Conservation (phyloP, 306 rosid genomes). For the Castanea crenata region DNA sequence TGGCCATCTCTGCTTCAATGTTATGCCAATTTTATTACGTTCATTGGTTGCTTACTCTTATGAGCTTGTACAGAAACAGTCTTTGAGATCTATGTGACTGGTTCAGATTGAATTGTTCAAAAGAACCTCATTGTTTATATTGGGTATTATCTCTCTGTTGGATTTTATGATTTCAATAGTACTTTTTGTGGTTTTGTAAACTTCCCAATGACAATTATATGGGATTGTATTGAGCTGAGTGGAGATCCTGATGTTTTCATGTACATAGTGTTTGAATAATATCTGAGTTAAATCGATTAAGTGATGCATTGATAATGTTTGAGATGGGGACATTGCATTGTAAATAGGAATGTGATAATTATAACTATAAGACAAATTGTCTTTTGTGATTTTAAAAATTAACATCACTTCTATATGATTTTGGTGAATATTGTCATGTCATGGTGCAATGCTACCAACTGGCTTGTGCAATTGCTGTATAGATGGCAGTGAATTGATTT, state of each 20-base stretch:
- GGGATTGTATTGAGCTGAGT: neutral
- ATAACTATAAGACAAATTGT: neutral
- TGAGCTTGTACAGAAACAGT: neutral
- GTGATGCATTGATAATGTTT: neutral
- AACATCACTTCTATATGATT: neutral
- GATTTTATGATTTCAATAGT: neutral
- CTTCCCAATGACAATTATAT: neutral
- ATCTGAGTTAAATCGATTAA: neutral
- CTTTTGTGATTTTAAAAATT: neutral
- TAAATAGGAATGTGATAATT: neutral
- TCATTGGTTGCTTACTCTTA: neutral
- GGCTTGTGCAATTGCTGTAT: neutral
- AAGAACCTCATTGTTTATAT: neutral
- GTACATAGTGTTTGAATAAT: neutral
- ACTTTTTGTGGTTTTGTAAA: neutral
- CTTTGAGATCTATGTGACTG: neutral
- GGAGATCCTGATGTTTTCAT: neutral
- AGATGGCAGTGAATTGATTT: neutral
- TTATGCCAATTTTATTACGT: neutral
- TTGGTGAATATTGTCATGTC: constrained; percentile 5
- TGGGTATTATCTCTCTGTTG: neutral
- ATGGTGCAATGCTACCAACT: neutral
- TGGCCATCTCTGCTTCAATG: neutral
- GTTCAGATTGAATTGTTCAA: neutral
- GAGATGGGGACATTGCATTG: neutral